Percentiles rank a stretch among this genome's conserved stretches.
Conservation (phyloP, 2,329 filamentous ascomycete species). For the Ceratocystis harringtonii region DNA sequence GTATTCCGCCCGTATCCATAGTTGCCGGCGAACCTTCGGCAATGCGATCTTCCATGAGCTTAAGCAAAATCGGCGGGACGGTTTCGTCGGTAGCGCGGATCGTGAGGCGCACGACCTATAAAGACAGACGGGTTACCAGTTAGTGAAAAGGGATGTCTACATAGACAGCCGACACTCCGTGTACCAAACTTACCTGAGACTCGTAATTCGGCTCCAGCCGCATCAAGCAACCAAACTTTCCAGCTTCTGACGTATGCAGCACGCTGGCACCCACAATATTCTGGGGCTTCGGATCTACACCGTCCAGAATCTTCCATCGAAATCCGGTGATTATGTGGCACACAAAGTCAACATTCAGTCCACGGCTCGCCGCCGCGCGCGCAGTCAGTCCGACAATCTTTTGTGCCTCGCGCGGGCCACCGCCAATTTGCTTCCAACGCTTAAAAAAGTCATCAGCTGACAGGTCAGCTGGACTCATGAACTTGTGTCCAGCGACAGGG, state of each 20-base stretch:
- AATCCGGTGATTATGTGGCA: constrained; percentile 65
- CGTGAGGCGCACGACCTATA: constrained; percentile 85
- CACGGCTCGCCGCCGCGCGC: constrained; percentile 32
- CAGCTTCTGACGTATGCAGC: constrained; percentile 62
- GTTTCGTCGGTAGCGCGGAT: constrained; percentile 85
- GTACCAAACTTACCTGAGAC: constrained; percentile 56
- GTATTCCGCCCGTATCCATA: constrained; percentile 23
- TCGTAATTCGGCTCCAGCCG: constrained; percentile 87
- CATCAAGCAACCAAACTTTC: constrained; percentile 89
- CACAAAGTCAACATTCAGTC: constrained; percentile 57
- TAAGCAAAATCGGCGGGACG: constrained; percentile 65
- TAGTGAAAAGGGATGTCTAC: constrained; percentile 17
- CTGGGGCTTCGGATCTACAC: constrained; percentile 81
- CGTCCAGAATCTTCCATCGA: constrained; percentile 71
- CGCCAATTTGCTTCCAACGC: constrained; percentile 96
- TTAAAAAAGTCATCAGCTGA: constrained; percentile 94
- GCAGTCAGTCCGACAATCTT: constrained; percentile 57
- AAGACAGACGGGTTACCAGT: constrained; percentile 16
- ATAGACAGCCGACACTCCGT: neutral
- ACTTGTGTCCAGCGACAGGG: constrained; percentile 80
- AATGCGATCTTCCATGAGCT: constrained; percentile 75
- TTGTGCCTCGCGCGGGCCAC: constrained; percentile 72
- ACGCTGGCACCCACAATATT: constrained; percentile 90
- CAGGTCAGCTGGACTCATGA: constrained; percentile 85
- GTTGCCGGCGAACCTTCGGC: constrained; percentile 35